Percentiles rank a stretch among this genome's conserved stretches.
Evolutionary conservation across 345 rosid species (phyloP).

Genomic region (Excoecaria cochinchinensis): DNA sequence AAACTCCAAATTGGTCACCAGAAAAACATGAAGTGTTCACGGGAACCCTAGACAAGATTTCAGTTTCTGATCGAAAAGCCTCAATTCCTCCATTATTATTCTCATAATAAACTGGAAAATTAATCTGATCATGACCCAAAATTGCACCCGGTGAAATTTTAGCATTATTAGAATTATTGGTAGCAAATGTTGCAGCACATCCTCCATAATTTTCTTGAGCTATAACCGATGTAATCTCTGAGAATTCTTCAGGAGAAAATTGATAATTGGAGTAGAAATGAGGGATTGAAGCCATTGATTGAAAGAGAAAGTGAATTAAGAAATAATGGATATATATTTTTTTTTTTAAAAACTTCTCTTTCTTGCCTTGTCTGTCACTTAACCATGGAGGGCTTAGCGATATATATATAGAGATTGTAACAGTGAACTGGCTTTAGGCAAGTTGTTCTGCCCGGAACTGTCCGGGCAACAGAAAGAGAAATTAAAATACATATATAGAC

Average conservation of each 20-base stretch:
- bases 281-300: slow-evolving; percentile 56
- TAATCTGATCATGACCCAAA: slow-evolving; percentile 19
- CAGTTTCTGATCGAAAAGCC: slow-evolving; percentile 24
- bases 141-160: slow-evolving; percentile 11
- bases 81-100: slow-evolving; percentile 7
- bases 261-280: slow-evolving; percentile 43
- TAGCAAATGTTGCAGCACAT: background rate
- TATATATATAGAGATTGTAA: background rate
- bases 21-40: slow-evolving; percentile 6
- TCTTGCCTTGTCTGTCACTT: slow-evolving; percentile 14
- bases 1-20: slow-evolving; percentile 36
- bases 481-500: background rate
- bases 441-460: slow-evolving; percentile 21
- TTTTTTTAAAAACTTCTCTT: background rate
- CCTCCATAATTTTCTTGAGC: slow-evolving; percentile 17
- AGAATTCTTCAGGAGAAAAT: slow-evolving; percentile 35
- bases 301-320: background rate
- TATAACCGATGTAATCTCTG: slow-evolving; percentile 29
- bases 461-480: background rate
- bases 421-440: slow-evolving; percentile 1
- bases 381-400: background rate
- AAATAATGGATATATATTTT: background rate
- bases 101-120: slow-evolving; percentile 18
- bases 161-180: slow-evolving; percentile 6
- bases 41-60: slow-evolving; percentile 17